Conservation (phyloP, 106 monocot species). For the Posidonia australis region DNA sequence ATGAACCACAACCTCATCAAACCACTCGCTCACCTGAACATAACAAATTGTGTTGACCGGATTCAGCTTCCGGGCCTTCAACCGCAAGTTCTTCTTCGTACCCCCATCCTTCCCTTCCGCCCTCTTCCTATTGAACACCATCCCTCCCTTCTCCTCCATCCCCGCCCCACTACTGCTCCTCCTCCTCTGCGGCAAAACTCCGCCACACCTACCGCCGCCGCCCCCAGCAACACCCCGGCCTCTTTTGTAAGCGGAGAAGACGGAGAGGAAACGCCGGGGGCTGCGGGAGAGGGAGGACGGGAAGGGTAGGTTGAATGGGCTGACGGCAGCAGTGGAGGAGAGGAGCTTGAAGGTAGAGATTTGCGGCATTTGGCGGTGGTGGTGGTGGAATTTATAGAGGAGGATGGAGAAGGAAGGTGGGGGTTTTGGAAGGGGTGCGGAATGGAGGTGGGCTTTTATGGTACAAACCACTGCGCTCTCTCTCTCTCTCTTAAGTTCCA, state of each 20-base stretch:
- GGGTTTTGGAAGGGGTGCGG: too few relatives aligned
- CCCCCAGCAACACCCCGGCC: not conserved
- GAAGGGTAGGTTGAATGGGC: slow-evolving; percentile 1
- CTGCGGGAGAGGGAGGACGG: slow-evolving; percentile 2
- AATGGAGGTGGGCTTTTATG: too few relatives aligned
- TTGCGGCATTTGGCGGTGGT: slow-evolving; percentile 3
- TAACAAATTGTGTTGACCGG: slow-evolving; percentile 76
- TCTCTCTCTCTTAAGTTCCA: too few relatives aligned
- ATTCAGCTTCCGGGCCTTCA: slow-evolving; percentile 68
- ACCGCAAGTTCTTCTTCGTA: slow-evolving; percentile 38
- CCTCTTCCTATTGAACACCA: slow-evolving; percentile 57
- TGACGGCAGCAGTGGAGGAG: not conserved
- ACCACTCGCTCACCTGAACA: slow-evolving; percentile 56
- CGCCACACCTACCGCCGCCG: not conserved
- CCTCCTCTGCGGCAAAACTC: slow-evolving; percentile 18
- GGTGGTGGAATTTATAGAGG: not conserved
- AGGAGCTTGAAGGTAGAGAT: slow-evolving; percentile 6
- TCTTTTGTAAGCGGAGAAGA: slow-evolving; percentile 5
- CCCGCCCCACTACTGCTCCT: slow-evolving; percentile 11
- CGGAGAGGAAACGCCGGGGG: not conserved
- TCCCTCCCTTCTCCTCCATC: slow-evolving; percentile 24
- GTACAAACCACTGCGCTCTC: too few relatives aligned
- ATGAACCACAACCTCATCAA: not conserved
- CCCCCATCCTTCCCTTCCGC: slow-evolving; percentile 69
- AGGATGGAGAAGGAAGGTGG: too few relatives aligned